Evolutionary conservation across 768 basidiomycete species (phyloP), one percentile per base, ranked within the genome.

Genomic region (Lactifluus subvellereus): DNA sequence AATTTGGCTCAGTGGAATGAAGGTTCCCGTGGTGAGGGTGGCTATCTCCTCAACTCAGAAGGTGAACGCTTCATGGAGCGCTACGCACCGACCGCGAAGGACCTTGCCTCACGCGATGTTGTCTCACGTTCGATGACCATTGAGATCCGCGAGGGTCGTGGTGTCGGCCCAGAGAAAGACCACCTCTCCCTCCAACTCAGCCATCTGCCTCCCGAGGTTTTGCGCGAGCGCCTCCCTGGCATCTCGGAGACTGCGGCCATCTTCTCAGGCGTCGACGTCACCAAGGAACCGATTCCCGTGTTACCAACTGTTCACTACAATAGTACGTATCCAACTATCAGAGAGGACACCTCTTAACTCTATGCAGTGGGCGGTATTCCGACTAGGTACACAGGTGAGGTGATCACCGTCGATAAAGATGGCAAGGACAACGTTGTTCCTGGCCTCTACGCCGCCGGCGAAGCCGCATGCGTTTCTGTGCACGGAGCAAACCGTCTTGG

Each of bases 21-120:
- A 94, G 95, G 95, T 69, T 98, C 97, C 68, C 94, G 97, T 74
- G 97, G 97, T 71, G 97, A 99, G 76, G 97, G 97, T 79, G 97
- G 97, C 67, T 98, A 98, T 78, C 82, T 99, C 67, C 79, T 99
- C 73, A 98, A 99, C 80, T 91, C 94, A 9, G 89, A 98, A 80
- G 97, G 97, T 73, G 97, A 99, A 77, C 90, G 97, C 63, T 99
- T 99, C 82, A 99, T 99, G 97, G 96, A 98, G 77, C 92, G 96
- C 75, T 98, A 98, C 75, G 97, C 97, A 0, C 97, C 97, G 10
- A 98, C 96, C 49, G 97, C 97, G 66, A 98, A 98, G 82, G 97
- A 99, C 81, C 85, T 99, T 68, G 97, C 97, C 47, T 99, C 97
- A 51, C 94, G 97, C 72, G 97, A 99, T 72, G 97, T 99, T 72